These are phyloP conservation scores for Kuraishia ogatae DNA, from an alignment of 805 yeast species.

Conservation along the genomic window DNA sequence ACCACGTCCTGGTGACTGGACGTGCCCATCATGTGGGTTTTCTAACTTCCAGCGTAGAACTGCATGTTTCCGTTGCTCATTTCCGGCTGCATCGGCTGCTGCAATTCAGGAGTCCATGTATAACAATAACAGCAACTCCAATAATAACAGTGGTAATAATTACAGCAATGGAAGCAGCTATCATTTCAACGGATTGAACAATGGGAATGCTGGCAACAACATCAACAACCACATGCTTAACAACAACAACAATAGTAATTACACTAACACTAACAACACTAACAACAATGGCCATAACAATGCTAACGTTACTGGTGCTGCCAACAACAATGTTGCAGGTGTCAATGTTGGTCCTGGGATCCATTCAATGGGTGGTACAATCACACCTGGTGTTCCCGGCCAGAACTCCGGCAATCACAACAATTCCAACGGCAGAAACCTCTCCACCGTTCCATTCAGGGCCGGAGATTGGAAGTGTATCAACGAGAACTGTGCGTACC, in stretches of 20 bases:
- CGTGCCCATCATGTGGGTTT: constrained; percentile 94
- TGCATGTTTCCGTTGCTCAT: constrained; percentile 88
- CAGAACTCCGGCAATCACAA: constrained; percentile 2
- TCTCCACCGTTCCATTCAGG: constrained; percentile 73
- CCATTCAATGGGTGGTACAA: neutral
- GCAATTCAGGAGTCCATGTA: constrained; percentile 58
- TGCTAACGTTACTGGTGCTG: neutral
- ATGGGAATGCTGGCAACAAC: constrained; percentile 10
- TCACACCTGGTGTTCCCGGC: constrained; percentile 1
- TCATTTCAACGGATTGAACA: constrained; percentile 3
- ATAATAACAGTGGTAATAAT: constrained; percentile 8
- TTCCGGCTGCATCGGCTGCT: constrained; percentile 71
- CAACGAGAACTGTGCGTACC: constrained; percentile 72
- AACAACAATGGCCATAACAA: neutral
- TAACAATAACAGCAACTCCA: constrained; percentile 11
- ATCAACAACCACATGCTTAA: constrained; percentile 7
- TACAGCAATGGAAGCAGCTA: constrained; percentile 5
- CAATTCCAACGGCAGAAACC: constrained; percentile 6
- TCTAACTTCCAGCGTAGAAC: constrained; percentile 91
- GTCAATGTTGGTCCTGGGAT: neutral
- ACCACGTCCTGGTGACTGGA: constrained; percentile 97
- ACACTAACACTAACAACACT: neutral
- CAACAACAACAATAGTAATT: constrained; percentile 7
- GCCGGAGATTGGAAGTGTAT: constrained; percentile 97
- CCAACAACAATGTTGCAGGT: neutral